These are phyloP conservation scores for Dendrocalamus latiflorus DNA, from an alignment of 202 grass and related monocot species.

Conservation along the genomic window DNA sequence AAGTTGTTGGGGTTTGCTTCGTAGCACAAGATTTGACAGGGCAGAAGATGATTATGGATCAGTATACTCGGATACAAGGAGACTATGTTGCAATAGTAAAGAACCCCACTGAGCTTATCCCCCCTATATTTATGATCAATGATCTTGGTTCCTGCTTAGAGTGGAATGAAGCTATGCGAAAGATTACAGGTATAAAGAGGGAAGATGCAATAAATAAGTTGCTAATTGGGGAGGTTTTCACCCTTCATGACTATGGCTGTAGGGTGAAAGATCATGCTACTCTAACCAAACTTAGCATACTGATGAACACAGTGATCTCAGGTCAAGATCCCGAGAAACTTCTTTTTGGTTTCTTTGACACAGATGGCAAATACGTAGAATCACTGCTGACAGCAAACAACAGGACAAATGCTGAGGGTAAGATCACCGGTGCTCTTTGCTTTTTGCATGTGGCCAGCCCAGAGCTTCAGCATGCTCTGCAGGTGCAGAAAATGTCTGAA, in stretches of 20 bases:
- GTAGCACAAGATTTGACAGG: conserved; percentile 89
- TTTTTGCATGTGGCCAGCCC: conserved; percentile 85
- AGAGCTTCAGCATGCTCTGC: conserved; percentile 83
- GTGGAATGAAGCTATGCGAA: conserved; percentile 96
- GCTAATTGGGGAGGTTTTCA: conserved; percentile 89
- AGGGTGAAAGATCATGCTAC: conserved; percentile 72
- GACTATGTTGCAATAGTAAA: conserved; percentile 85
- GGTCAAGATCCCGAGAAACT: conserved; percentile 74
- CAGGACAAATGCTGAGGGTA: conserved; percentile 68
- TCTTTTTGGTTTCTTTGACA: conserved; percentile 66
- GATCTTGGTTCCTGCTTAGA: conserved; percentile 80
- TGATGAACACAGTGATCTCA: conserved; percentile 70
- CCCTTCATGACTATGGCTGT: conserved; percentile 65
- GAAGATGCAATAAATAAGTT: conserved; percentile 67
- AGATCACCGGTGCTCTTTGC: conserved; percentile 74
- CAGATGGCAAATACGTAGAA: conserved; percentile 72
- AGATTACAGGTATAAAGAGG: conserved; percentile 67
- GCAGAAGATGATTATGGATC: conserved; percentile 83
- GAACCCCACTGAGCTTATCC: conserved; percentile 82
- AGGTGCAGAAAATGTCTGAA: conserved; percentile 79
- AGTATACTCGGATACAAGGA: conserved; percentile 81
- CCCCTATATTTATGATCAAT: conserved; percentile 94
- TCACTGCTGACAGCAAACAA: conserved; percentile 78
- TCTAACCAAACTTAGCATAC: conserved; percentile 79
- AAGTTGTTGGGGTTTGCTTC: conserved; percentile 83